Evolutionary conservation across 805 yeast species (phyloP).

Genomic region (Suhomyces sp.): DNA sequence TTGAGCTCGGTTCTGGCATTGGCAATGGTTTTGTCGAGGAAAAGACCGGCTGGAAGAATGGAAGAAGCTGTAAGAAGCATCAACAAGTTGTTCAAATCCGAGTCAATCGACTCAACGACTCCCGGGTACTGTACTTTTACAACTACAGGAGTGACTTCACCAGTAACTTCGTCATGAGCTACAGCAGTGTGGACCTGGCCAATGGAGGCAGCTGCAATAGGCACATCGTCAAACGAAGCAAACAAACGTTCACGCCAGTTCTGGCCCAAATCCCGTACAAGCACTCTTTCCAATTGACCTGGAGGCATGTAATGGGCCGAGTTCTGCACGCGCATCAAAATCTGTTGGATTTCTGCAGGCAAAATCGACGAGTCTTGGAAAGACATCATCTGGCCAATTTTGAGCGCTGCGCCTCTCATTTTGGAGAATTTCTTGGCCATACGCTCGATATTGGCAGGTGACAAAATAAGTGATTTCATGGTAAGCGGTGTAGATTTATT

Average conservation of each 20-base stretch:
- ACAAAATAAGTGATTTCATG: slow-evolving; percentile 60
- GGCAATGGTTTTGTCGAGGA: slow-evolving; percentile 85
- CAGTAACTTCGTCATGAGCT: slow-evolving; percentile 55
- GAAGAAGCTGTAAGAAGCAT: slow-evolving; percentile 83
- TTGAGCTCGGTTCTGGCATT: slow-evolving; percentile 90
- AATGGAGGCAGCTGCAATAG: slow-evolving; percentile 96
- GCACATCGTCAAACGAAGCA: slow-evolving; percentile 75
- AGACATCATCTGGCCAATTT: slow-evolving; percentile 94
- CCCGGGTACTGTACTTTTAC: slow-evolving; percentile 98
- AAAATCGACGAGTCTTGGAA: slow-evolving; percentile 86
- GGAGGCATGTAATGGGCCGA: slow-evolving; percentile 97
- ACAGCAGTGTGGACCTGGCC: slow-evolving; percentile 94
- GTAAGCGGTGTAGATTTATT: slow-evolving; percentile 41
- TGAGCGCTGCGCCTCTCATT: slow-evolving; percentile 99
- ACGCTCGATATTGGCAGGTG: slow-evolving; percentile 80
- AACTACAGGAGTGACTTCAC: slow-evolving; percentile 71
- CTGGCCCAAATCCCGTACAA: slow-evolving; percentile 70
- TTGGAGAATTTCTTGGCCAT: slow-evolving; percentile 83
- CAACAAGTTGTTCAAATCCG: slow-evolving; percentile 83
- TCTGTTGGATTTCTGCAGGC: slow-evolving; percentile 80
- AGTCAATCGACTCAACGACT: slow-evolving; percentile 87
- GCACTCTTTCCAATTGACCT: slow-evolving; percentile 74
- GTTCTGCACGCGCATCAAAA: slow-evolving; percentile 82
- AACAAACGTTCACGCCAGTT: slow-evolving; percentile 72
- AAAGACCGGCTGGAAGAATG: slow-evolving; percentile 85